Evolutionary conservation across 805 yeast genomes (phyloP).

Genomic region (Teunomyces funiuensis): DNA sequence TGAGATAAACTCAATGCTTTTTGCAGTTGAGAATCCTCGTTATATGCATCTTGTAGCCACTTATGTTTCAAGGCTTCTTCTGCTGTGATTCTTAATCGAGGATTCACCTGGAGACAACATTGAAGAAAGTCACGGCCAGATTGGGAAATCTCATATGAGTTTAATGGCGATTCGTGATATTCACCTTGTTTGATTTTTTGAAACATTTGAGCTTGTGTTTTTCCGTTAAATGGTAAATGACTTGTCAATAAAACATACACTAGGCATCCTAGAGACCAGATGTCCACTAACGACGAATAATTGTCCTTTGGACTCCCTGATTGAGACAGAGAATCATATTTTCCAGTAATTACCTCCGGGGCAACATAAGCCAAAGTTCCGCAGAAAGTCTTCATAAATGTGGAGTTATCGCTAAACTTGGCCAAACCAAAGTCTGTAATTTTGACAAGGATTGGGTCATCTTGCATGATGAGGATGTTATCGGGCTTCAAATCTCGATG

Average conservation of each 20-base stretch:
- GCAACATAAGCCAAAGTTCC: constrained; percentile 97
- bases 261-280: constrained; percentile 97
- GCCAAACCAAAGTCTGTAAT: constrained; percentile 97
- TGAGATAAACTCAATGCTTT: constrained; percentile 61
- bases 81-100: constrained; percentile 71
- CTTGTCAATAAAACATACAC: constrained; percentile 90
- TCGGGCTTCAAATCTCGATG: constrained; percentile 97
- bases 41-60: constrained; percentile 60
- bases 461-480: constrained; percentile 84
- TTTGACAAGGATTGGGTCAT: constrained; percentile 88
- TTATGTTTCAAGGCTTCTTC: constrained; percentile 72
- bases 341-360: constrained; percentile 79
- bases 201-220: constrained; percentile 83
- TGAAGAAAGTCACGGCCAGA: constrained; percentile 74
- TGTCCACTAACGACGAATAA: constrained; percentile 88
- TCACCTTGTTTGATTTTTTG: constrained; percentile 73
- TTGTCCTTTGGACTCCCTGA: constrained; percentile 26
- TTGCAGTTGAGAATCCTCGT: constrained; percentile 28
- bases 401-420: constrained; percentile 78
- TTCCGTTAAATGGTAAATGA: constrained; percentile 92
- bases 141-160: constrained; percentile 61
- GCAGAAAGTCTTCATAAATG: constrained; percentile 93
- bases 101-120: constrained; percentile 73
- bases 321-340: constrained; percentile 40
- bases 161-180: constrained; percentile 74